Base-by-base conservation (phyloP, 2,329 filamentous ascomycete species). In the Arthrobotrys iridis region DNA sequence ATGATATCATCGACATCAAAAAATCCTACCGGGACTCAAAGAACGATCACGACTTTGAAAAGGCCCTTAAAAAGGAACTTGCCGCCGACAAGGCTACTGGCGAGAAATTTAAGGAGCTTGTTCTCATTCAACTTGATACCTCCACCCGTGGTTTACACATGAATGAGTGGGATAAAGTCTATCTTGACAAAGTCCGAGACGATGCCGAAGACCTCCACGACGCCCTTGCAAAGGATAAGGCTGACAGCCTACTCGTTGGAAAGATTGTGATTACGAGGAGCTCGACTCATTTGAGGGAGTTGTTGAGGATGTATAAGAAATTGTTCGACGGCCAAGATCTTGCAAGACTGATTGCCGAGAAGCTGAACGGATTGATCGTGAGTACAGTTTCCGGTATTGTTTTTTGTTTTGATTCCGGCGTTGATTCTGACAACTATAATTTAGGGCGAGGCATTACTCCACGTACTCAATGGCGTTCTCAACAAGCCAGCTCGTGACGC, bases 391-490 rank as follows among this genome's bases (percentile, higher is more conserved):
- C 37, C 37, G n/a, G n/a, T n/a, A n/a, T n/a, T 59, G n/a, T 11
- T 30, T 43, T 18, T 11, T 10, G 62, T 22, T 24, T 20, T 60
- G 33, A 20, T 24, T 52, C 58, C 20, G 28, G 33, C 26, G 41
- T 58, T 18, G 15, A 52, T 45, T 28, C 24, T 62, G 33, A 68
- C 22, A 33, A 33, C 18, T 15, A 4, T 13, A 22, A 4, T 64
- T 5, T 78, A 97, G 93, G 95, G 95, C 77, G 95, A 99, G 84
- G 89, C 96, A 18, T 88, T 98, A 37, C 92, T 93, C 0, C 95
- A 98, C 82, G 92, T 98, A 79, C 90, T 99, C 80, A 97, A 98
- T 83, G 95, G 95, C 80, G 89, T 96, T 68, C 96, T 98, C 84
- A 98, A 98, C 84, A 91, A 91, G 72, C 93, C 95, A 4, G 93